Base-by-base conservation (phyloP, 2,329 filamentous ascomycete genomes). In the Trichophaea hybrida region DNA sequence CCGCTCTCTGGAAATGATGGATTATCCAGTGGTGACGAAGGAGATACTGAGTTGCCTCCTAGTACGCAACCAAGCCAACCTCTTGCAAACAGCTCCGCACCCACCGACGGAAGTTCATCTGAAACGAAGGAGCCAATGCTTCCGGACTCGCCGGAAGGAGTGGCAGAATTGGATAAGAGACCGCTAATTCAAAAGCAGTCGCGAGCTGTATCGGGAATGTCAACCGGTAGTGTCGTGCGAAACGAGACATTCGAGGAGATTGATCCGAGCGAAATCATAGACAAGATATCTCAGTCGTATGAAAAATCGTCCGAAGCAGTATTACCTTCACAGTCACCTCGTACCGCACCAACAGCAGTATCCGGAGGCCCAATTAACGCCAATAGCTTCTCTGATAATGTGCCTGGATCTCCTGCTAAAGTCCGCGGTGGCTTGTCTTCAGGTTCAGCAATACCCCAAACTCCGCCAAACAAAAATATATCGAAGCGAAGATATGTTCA, bases 211-310 rank as follows among this genome's bases (percentile, higher is more conserved):
- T 53, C 50, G 5, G 32, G n/a, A 37, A 12, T 53, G 34, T 53
- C 50, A 4, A 53, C 7, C n/a, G 50, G n/a, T 37, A 53, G 50
- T 24, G 13, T 53, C 24, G 37, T 37, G 32, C 50, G 34, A 13
- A 35, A 53, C 13, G 50, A 53, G 50, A 53, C 4, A 5, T 53
- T 53, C 24, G 50, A 53, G 50, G 50, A 53, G 37, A 35, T 53
- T 1, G 50, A 53, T 37, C n/a, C 50, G n/a, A 37, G 13, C 33
- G 31, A 10, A 8, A 4, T 53, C 4, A 35, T 35, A 32, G 50
- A 53, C n/a, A 37, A 35, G 7, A 35, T 53, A n/a, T 53, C 32
- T 6, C 32, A 37, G 33, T 12, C 50, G n/a, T 35, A n/a, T 12
- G 32, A 12, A 46, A 46, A 46, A 10, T 6, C 40, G 13, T 6